phyloP scores from a whole-genome alignment of 2,329 filamentous ascomycete species.

The Alternaria tenuissima region DNA sequence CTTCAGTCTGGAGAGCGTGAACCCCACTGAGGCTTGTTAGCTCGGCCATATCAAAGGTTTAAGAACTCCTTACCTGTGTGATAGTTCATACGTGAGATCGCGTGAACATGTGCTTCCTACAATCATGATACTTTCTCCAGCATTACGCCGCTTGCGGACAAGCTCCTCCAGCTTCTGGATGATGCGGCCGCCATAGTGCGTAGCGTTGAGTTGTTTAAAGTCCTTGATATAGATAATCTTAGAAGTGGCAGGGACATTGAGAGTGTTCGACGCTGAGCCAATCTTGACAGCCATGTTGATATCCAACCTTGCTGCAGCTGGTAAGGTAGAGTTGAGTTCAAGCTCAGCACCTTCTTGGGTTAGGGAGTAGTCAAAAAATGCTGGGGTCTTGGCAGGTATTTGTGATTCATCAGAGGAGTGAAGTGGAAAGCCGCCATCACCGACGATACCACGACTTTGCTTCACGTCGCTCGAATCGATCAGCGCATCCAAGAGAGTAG shows the following conservation, averaged over 20 bases:
- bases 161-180: slow-evolving; percentile 74
- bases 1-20: slow-evolving; percentile 56
- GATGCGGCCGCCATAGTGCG: slow-evolving; percentile 73
- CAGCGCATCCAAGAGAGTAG: slow-evolving; percentile 43
- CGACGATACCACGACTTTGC: slow-evolving; percentile 26
- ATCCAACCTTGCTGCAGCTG: slow-evolving; percentile 19
- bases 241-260: slow-evolving; percentile 49
- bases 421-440: slow-evolving; percentile 5
- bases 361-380: slow-evolving; percentile 45
- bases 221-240: slow-evolving; percentile 83
- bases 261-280: slow-evolving; percentile 23
- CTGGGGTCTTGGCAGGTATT: slow-evolving; percentile 20
- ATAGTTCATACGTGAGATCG: slow-evolving; percentile 55
- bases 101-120: slow-evolving; percentile 76
- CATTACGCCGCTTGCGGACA: slow-evolving; percentile 74
- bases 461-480: slow-evolving; percentile 46
- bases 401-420: not conserved
- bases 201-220: slow-evolving; percentile 77
- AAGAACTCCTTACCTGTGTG: slow-evolving; percentile 38
- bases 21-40: slow-evolving; percentile 45
- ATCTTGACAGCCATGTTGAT: slow-evolving; percentile 32
- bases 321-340: slow-evolving; percentile 38
- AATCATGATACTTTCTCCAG: slow-evolving; percentile 76
- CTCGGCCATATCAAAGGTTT: not conserved
- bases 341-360: slow-evolving; percentile 26